A percentile compares a stretch with the other conserved stretches of the same genome.
Conservation (phyloP, 371 early-diverging fungal genomes). For the Actinomortierella ambigua region DNA sequence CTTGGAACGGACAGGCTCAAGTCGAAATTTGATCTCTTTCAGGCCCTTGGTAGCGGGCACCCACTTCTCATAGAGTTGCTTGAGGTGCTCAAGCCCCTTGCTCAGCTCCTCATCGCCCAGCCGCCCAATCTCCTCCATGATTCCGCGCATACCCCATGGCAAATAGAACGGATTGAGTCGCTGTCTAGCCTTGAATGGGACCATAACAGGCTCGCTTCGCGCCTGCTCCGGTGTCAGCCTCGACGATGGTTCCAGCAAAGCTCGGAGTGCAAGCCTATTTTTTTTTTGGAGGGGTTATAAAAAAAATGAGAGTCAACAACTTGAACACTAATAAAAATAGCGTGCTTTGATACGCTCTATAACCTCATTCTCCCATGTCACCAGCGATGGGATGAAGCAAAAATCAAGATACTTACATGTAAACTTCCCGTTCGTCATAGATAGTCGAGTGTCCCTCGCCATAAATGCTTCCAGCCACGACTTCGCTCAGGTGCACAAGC, state of each 20-base stretch:
- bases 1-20: constrained; percentile 72
- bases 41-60: constrained; percentile 71
- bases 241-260: constrained; percentile 44
- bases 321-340: neutral
- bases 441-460: constrained; percentile 91
- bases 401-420: constrained; percentile 52
- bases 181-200: constrained; percentile 57
- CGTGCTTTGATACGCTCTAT: neutral
- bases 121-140: constrained; percentile 72
- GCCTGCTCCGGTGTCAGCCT: constrained; percentile 17
- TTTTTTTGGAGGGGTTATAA: neutral
- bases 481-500: constrained; percentile 81
- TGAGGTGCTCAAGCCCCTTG: constrained; percentile 64
- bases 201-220: constrained; percentile 34
- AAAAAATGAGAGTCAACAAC: neutral
- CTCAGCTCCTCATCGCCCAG: constrained; percentile 55
- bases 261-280: constrained; percentile 40
- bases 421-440: constrained; percentile 89
- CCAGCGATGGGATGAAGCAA: neutral
- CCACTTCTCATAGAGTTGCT: constrained; percentile 77
- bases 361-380: no score
- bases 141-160: constrained; percentile 90
- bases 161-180: constrained; percentile 84
- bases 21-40: constrained; percentile 82
- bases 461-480: constrained; percentile 85